Percentiles rank a stretch among this genome's conserved stretches.
Conservation (phyloP, 1,284 basidiomycete species). For the Vanrija sp. region DNA sequence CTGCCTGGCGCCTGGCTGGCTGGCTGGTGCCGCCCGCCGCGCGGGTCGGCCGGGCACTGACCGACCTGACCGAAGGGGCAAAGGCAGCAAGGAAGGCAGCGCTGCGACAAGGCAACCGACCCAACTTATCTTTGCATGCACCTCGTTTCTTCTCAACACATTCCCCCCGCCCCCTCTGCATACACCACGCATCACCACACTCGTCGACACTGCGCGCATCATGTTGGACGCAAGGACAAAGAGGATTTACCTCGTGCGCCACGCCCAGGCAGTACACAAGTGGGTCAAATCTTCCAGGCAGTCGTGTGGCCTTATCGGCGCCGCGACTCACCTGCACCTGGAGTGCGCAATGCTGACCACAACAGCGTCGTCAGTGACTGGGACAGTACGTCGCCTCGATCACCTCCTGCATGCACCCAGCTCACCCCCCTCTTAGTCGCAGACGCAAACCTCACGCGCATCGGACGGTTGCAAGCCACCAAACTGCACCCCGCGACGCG, state of each 20-base stretch:
- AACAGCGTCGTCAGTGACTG: slow-evolving; percentile 43
- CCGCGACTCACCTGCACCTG: background rate
- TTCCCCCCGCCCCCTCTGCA: no score
- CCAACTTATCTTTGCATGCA: no score
- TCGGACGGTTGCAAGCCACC: slow-evolving; percentile 40
- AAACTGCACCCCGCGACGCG: slow-evolving; percentile 37
- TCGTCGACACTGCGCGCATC: background rate
- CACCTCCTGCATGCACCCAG: background rate
- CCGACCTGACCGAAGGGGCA: no score
- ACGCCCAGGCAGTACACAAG: slow-evolving; percentile 49
- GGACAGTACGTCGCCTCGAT: slow-evolving; percentile 28
- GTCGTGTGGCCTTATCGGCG: background rate
- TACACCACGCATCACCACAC: slow-evolving; percentile 1
- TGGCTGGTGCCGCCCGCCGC: no score
- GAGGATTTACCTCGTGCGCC: slow-evolving; percentile 44
- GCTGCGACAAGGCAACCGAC: no score
- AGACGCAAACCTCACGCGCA: slow-evolving; percentile 43
- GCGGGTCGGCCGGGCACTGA: no score
- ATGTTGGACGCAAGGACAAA: slow-evolving; percentile 16
- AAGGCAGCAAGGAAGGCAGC: no score
- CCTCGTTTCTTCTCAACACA: no score
- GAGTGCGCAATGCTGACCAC: slow-evolving; percentile 2
- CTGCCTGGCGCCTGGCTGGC: no score
- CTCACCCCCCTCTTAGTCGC: slow-evolving; percentile 26
- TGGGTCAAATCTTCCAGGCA: slow-evolving; percentile 14